Conservation (phyloP, 768 basidiomycete species). For the Wakefieldia striispora region DNA sequence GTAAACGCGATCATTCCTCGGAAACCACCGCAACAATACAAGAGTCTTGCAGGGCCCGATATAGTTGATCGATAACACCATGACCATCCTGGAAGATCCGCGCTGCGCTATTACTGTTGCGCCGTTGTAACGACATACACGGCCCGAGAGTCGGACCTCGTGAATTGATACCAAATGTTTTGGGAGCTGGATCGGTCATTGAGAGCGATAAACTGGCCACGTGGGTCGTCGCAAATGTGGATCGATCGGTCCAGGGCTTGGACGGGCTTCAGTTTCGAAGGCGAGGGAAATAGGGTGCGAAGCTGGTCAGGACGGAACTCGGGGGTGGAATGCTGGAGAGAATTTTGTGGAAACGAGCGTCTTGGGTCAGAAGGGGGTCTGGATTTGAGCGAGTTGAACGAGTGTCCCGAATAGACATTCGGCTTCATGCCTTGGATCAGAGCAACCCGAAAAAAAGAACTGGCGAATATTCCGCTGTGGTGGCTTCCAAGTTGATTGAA, state of each 20-base stretch:
- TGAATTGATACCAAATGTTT: constrained; percentile 48
- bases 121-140: too few species aligned
- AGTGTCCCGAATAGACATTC: constrained; percentile 42
- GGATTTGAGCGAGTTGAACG: constrained; percentile 38
- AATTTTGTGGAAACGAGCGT: neutral
- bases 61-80: constrained; percentile 42
- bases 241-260: constrained; percentile 44
- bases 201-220: constrained; percentile 10
- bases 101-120: too few species aligned
- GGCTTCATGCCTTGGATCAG: constrained; percentile 19
- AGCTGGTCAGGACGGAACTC: neutral
- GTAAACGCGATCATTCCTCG: constrained; percentile 22
- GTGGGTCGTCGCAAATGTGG: constrained; percentile 28
- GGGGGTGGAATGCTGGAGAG: neutral
- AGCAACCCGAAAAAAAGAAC: constrained; percentile 37
- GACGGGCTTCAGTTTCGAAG: constrained; percentile 21
- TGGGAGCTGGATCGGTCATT: constrained; percentile 34
- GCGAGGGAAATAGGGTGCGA: constrained; percentile 26
- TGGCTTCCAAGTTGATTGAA: constrained; percentile 28
- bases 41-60: constrained; percentile 38
- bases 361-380: constrained; percentile 29
- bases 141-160: constrained; percentile 50
- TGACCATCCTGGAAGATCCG: constrained; percentile 29
- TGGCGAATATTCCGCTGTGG: constrained; percentile 20
- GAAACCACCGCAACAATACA: constrained; percentile 7